phyloP scores from a whole-genome alignment of 768 basidiomycete genomes.

The Xerocomus potaroensis region DNA sequence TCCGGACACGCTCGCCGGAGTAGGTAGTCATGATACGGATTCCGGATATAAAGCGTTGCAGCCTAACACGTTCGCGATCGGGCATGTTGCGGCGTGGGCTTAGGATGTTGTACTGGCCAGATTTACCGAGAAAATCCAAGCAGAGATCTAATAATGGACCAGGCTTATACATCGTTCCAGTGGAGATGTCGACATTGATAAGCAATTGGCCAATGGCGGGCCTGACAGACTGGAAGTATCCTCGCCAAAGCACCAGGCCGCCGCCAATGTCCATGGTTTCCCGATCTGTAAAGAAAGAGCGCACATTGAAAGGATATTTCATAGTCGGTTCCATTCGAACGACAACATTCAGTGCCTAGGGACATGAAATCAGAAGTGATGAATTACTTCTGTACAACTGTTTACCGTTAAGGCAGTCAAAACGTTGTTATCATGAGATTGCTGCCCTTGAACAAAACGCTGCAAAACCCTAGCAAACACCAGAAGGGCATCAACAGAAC shows the following conservation, averaged over 20 bases:
- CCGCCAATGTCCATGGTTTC: slow-evolving; percentile 52
- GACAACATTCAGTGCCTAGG: slow-evolving; percentile 67
- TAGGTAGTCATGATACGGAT: slow-evolving; percentile 45
- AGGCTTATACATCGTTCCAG: slow-evolving; percentile 68
- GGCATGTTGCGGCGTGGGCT: slow-evolving; percentile 41
- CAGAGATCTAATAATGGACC: slow-evolving; percentile 58
- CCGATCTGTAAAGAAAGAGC: slow-evolving; percentile 65
- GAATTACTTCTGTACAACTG: background rate
- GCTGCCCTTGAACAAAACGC: slow-evolving; percentile 60
- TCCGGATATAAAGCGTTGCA: slow-evolving; percentile 55
- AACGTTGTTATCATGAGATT: slow-evolving; percentile 65
- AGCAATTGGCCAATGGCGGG: slow-evolving; percentile 61
- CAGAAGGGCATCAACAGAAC: slow-evolving; percentile 4
- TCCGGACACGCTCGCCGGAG: slow-evolving; percentile 33
- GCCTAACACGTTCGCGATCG: slow-evolving; percentile 47
- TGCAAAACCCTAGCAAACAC: slow-evolving; percentile 47
- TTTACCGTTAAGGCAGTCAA: slow-evolving; percentile 62
- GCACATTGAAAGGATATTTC: slow-evolving; percentile 65
- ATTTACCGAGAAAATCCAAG: slow-evolving; percentile 46
- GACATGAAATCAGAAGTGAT: background rate
- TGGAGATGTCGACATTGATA: slow-evolving; percentile 75
- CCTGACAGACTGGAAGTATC: slow-evolving; percentile 76
- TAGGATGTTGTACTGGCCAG: slow-evolving; percentile 29
- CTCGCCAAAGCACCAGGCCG: slow-evolving; percentile 72
- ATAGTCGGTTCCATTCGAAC: slow-evolving; percentile 71